These are phyloP conservation scores for Hemileia vastatrix DNA, from an alignment of 1,284 basidiomycete species.

Conservation along the genomic window DNA sequence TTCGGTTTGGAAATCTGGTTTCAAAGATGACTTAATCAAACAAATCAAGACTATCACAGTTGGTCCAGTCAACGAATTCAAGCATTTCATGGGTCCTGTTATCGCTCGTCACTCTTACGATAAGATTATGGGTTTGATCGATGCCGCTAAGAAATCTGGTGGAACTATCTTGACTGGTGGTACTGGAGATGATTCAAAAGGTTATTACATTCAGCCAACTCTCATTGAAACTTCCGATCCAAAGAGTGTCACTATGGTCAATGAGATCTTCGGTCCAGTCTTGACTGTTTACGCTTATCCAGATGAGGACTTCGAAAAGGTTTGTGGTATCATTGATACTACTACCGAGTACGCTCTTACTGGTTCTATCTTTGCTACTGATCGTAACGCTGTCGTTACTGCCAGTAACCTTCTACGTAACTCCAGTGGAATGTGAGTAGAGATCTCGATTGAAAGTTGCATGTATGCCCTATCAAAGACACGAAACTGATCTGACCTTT, in stretches of 20 bases:
- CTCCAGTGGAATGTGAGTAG: slow-evolving; percentile 35
- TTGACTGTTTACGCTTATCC: slow-evolving; percentile 42
- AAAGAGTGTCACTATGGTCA: slow-evolving; percentile 42
- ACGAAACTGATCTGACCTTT: background rate
- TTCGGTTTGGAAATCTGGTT: slow-evolving; percentile 40
- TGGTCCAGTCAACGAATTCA: slow-evolving; percentile 40
- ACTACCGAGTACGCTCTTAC: slow-evolving; percentile 27
- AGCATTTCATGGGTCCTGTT: slow-evolving; percentile 43
- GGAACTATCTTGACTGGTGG: slow-evolving; percentile 39
- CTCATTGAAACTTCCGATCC: slow-evolving; percentile 43
- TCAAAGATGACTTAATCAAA: slow-evolving; percentile 39
- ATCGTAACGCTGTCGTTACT: slow-evolving; percentile 37
- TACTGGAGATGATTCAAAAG: slow-evolving; percentile 38
- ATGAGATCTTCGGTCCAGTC: slow-evolving; percentile 44
- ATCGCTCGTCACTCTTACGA: slow-evolving; percentile 41
- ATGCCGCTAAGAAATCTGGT: slow-evolving; percentile 41
- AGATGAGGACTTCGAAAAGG: slow-evolving; percentile 38
- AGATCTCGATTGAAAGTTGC: background rate
- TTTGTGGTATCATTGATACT: slow-evolving; percentile 37
- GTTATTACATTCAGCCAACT: slow-evolving; percentile 42
- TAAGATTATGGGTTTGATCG: slow-evolving; percentile 42
- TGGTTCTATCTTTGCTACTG: slow-evolving; percentile 40
- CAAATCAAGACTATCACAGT: slow-evolving; percentile 33
- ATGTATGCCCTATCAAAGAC: background rate
- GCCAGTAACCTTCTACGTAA: slow-evolving; percentile 42